Evolutionary conservation across 805 yeast species (phyloP).

Genomic region (Candida krabiensis): DNA sequence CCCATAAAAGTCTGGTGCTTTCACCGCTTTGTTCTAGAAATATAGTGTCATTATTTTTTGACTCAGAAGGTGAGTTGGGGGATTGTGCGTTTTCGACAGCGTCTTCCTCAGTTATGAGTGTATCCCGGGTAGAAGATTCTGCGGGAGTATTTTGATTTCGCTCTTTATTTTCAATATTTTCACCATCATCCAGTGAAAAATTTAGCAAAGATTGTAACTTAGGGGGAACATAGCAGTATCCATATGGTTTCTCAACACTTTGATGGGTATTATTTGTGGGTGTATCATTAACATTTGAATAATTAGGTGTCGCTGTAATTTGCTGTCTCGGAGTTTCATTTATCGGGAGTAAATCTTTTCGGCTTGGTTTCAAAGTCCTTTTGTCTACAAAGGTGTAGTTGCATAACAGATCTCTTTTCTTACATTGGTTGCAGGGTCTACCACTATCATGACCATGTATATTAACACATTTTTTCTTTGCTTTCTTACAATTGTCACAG

Average conservation of each 20-base stretch:
- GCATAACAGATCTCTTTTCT: slow-evolving; percentile 30
- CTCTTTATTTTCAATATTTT: neutral
- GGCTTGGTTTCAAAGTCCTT: slow-evolving; percentile 6
- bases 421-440: slow-evolving; percentile 14
- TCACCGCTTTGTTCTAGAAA: slow-evolving; percentile 20
- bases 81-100: slow-evolving; percentile 2
- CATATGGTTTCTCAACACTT: neutral
- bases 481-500: slow-evolving; percentile 45
- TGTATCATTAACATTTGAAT: neutral
- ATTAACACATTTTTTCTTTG: slow-evolving; percentile 33
- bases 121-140: neutral
- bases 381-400: slow-evolving; percentile 17
- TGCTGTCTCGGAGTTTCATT: neutral
- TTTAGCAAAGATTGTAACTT: slow-evolving; percentile 11
- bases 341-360: neutral
- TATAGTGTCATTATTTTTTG: neutral
- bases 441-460: slow-evolving; percentile 15
- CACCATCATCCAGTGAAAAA: slow-evolving; percentile 10
- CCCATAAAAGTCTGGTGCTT: slow-evolving; percentile 33
- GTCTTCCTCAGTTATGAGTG: neutral
- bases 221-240: slow-evolving; percentile 7
- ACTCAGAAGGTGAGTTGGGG: slow-evolving; percentile 1
- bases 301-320: neutral
- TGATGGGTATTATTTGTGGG: neutral
- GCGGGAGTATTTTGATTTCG: slow-evolving; percentile 1